phyloP scores from a whole-genome alignment of 371 early-diverging fungal species.

The Batrachochytrium dendrobatidis region DNA sequence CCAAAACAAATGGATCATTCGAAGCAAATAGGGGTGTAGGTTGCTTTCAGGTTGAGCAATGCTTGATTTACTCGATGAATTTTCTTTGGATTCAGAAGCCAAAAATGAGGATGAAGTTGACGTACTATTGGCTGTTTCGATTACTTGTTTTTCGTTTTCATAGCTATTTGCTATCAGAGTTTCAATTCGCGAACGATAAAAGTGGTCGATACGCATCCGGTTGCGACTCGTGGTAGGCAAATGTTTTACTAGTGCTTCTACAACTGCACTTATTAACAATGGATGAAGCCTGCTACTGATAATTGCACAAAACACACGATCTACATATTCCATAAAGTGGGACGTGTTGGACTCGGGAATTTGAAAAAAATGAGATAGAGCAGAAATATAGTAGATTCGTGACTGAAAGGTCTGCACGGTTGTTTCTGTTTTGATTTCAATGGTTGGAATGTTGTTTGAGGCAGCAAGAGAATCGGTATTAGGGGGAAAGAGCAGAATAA shows the following conservation, averaged over 20 bases:
- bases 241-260: conserved; percentile 22
- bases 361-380: conserved; percentile 16
- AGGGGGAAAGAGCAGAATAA: not conserved
- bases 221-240: conserved; percentile 35
- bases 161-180: conserved; percentile 5
- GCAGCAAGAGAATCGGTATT: not conserved
- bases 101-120: not conserved
- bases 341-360: conserved; percentile 8
- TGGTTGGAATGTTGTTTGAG: not conserved
- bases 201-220: conserved; percentile 26
- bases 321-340: conserved; percentile 26
- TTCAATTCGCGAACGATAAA: conserved; percentile 17
- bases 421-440: not conserved
- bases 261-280: conserved; percentile 23
- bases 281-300: conserved; percentile 15
- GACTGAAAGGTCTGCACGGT: conserved; percentile 14
- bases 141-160: not conserved
- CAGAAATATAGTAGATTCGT: conserved; percentile 23
- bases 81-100: not conserved
- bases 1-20: conserved; percentile 21
- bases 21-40: not conserved
- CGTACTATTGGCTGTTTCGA: not conserved
- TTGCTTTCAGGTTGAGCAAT: conserved; percentile 7
- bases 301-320: conserved; percentile 19
- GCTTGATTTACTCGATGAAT: not conserved